Conservation (phyloP, 768 basidiomycete genomes). For the Amanita thiersii region DNA sequence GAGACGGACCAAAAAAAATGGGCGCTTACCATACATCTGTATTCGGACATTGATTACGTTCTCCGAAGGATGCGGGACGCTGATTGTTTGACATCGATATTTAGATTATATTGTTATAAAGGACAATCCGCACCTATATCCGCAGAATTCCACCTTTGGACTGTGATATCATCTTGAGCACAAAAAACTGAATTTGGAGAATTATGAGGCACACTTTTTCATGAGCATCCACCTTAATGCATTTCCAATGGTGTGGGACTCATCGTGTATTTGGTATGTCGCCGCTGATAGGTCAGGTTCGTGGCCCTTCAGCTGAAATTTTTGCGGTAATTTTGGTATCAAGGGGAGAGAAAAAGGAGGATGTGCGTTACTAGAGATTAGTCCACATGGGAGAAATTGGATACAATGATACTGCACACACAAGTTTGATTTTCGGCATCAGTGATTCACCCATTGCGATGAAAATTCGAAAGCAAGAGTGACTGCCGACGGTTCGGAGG, state of each 20-base stretch:
- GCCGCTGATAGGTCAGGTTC: conserved; percentile 77
- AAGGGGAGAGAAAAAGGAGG: too few species aligned
- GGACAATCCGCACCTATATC: conserved; percentile 67
- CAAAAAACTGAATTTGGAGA: conserved; percentile 7
- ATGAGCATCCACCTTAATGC: conserved; percentile 96
- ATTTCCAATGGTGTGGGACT: conserved; percentile 96
- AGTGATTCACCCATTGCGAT: conserved; percentile 1
- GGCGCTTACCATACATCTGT: conserved; percentile 92
- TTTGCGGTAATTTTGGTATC: conserved; percentile 13
- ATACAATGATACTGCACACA: neutral
- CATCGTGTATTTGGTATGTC: conserved; percentile 88
- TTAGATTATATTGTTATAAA: neutral
- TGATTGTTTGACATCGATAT: conserved; percentile 18
- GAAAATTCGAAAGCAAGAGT: conserved; percentile 1
- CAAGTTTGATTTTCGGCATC: conserved; percentile 6
- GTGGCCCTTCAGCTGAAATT: conserved; percentile 72
- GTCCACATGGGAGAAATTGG: neutral
- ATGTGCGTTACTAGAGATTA: neutral
- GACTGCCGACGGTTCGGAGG: neutral
- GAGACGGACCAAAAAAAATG: neutral
- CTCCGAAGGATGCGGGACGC: conserved; percentile 94
- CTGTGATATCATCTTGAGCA: conserved; percentile 29
- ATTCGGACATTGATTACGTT: conserved; percentile 95
- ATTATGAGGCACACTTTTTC: conserved; percentile 73
- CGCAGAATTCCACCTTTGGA: conserved; percentile 96